phyloP scores from a whole-genome alignment of 1,284 basidiomycete species.

The Nidula niveotomentosa region DNA sequence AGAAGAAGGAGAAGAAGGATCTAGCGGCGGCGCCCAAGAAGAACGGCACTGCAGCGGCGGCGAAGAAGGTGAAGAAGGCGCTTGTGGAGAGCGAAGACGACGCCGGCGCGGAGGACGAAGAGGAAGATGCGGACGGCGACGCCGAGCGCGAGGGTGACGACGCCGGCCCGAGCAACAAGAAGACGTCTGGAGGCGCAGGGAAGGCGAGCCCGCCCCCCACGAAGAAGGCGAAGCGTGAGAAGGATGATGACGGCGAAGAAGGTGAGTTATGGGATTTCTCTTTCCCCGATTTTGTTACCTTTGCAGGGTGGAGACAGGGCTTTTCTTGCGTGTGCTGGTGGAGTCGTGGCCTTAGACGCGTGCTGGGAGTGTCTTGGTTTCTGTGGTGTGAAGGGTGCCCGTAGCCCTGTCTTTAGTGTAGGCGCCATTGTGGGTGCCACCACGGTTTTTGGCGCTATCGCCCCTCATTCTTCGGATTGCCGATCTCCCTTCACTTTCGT shows the following conservation, averaged over 20 bases:
- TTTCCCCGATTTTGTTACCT: slow-evolving; percentile 1
- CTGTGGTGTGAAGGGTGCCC: no score
- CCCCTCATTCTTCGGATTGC: no score
- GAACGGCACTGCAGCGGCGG: not conserved
- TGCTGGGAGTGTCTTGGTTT: no score
- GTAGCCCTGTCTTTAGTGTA: no score
- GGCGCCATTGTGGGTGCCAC: no score
- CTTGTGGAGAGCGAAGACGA: slow-evolving; percentile 44
- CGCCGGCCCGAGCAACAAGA: slow-evolving; percentile 52
- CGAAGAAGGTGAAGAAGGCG: slow-evolving; percentile 33
- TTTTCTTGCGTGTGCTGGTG: no score
- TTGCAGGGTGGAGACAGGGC: no score
- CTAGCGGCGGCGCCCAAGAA: no score
- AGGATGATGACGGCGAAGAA: slow-evolving; percentile 62
- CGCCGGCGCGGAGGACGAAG: slow-evolving; percentile 72
- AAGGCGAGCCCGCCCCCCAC: slow-evolving; percentile 53
- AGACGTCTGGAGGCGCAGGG: not conserved
- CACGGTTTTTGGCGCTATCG: no score
- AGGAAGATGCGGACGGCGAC: slow-evolving; percentile 53
- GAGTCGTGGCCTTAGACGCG: no score
- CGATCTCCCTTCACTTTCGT: no score
- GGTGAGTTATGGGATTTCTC: slow-evolving; percentile 31
- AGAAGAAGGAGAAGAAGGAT: slow-evolving; percentile 34
- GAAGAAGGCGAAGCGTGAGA: slow-evolving; percentile 67
- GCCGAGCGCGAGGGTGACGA: slow-evolving; percentile 38